These are phyloP conservation scores for Acer yangbiense DNA, from an alignment of 345 rosid genomes.

Conservation along the genomic window DNA sequence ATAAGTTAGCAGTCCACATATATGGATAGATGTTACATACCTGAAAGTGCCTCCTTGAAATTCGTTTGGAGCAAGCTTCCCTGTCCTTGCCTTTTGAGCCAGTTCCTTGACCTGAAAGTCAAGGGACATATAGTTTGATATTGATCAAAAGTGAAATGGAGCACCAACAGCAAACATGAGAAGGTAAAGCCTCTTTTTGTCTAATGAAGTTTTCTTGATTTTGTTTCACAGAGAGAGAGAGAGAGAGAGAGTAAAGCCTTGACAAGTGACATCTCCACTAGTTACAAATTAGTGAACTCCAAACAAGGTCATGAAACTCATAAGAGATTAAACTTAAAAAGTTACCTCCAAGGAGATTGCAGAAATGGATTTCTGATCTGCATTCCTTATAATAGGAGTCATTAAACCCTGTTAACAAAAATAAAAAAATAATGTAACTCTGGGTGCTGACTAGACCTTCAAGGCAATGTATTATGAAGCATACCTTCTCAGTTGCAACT, in stretches of 20 bases:
- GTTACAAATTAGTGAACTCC: neutral
- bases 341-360: constrained; percentile 83
- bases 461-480: constrained; percentile 21
- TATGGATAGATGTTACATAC: constrained; percentile 28
- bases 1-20: neutral
- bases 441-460: neutral
- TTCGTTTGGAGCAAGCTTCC: constrained; percentile 88
- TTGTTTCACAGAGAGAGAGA: too few relatives aligned
- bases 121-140: constrained; percentile 6
- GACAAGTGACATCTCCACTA: neutral
- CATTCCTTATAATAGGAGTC: constrained; percentile 92
- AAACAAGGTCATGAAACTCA: constrained; percentile 6
- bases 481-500: constrained; percentile 97
- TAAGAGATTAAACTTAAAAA: constrained; percentile 10
- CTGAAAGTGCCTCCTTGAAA: constrained; percentile 99
- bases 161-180: constrained; percentile 5
- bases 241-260: neutral
- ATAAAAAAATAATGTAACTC: constrained; percentile 30
- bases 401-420: constrained; percentile 72
- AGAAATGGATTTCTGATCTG: constrained; percentile 90
- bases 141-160: neutral
- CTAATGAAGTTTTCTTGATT: too few relatives aligned
- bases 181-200: neutral
- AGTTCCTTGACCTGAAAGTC: constrained; percentile 78
- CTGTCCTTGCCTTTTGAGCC: constrained; percentile 90